Evolutionary conservation across 345 rosid species (phyloP).

Genomic region (Laguncularia racemosa): DNA sequence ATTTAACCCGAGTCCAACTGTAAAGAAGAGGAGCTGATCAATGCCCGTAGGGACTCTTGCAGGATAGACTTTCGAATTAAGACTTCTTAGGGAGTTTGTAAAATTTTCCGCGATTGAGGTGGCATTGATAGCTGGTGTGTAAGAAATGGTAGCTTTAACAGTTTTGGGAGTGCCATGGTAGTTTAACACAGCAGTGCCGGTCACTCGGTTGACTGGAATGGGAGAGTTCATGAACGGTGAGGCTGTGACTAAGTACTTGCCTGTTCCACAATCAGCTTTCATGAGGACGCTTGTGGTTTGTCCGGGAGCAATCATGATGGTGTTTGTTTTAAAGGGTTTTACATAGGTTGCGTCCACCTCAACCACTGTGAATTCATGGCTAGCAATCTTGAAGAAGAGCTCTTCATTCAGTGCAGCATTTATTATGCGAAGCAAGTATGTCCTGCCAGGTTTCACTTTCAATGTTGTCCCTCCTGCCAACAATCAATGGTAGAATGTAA

Average conservation of each 20-base stretch:
- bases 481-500: too few relatives aligned
- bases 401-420: constrained; percentile 89
- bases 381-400: constrained; percentile 76
- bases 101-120: constrained; percentile 50
- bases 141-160: constrained; percentile 28
- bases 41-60: constrained; percentile 55
- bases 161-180: constrained; percentile 44
- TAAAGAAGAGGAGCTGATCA: constrained; percentile 58
- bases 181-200: constrained; percentile 64
- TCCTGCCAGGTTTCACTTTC: constrained; percentile 42
- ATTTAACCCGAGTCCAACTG: constrained; percentile 64
- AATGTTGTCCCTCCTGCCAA: constrained; percentile 31
- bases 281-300: constrained; percentile 72
- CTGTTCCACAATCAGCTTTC: constrained; percentile 32
- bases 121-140: constrained; percentile 51
- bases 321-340: constrained; percentile 65
- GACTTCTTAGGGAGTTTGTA: constrained; percentile 43
- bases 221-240: constrained; percentile 84
- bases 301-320: constrained; percentile 64
- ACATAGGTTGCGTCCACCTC: constrained; percentile 80
- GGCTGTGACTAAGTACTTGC: constrained; percentile 51
- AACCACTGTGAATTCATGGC: constrained; percentile 72
- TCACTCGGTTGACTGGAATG: constrained; percentile 46
- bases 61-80: constrained; percentile 55
- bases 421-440: constrained; percentile 70